Conservation (phyloP, 805 yeast species). For the Lipomyces sp. region DNA sequence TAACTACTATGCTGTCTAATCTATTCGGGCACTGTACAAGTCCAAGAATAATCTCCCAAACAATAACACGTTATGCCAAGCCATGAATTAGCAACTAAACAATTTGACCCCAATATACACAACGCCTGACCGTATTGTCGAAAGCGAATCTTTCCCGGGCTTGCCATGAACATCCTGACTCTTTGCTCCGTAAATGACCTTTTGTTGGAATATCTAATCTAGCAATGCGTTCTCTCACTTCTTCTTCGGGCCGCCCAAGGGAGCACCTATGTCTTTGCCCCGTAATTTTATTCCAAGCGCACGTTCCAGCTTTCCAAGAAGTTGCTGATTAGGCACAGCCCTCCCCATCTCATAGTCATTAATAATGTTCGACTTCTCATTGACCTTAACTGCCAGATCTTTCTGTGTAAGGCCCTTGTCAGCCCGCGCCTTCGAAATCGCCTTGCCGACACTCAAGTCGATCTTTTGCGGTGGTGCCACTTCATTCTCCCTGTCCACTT, state of each 20-base stretch:
- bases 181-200: not conserved
- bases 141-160: not conserved
- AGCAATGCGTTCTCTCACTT: conserved; percentile 36
- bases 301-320: conserved; percentile 89
- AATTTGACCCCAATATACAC: not conserved
- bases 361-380: conserved; percentile 93
- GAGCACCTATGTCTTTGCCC: conserved; percentile 94
- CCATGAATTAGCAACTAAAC: not conserved
- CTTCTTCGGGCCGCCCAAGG: conserved; percentile 60
- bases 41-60: not conserved
- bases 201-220: not conserved
- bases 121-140: not conserved
- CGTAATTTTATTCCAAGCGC: conserved; percentile 92
- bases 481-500: conserved; percentile 90
- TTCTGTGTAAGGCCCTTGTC: conserved; percentile 91
- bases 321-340: conserved; percentile 95
- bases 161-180: not conserved
- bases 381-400: conserved; percentile 92
- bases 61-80: not conserved
- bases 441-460: conserved; percentile 82
- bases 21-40: not conserved
- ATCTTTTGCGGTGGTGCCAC: conserved; percentile 91
- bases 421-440: conserved; percentile 81
- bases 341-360: conserved; percentile 97
- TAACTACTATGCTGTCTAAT: not conserved